phyloP scores from a whole-genome alignment of 371 early-diverging fungal genomes.

The Mortierella sp. region DNA sequence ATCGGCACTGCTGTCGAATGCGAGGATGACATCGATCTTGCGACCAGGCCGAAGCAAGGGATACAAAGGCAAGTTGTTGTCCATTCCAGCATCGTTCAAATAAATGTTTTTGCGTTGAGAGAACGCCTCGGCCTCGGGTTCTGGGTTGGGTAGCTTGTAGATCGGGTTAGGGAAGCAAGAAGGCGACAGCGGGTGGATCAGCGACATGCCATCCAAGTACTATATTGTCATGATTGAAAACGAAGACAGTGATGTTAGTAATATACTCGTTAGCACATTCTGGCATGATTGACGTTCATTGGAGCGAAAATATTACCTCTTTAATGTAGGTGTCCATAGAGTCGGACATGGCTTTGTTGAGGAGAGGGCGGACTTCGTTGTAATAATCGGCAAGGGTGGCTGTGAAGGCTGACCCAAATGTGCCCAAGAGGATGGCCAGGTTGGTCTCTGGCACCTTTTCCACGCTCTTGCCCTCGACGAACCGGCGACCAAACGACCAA shows the following conservation, averaged over 20 bases:
- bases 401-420: conserved; percentile 78
- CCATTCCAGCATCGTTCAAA: conserved; percentile 82
- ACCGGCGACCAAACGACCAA: conserved; percentile 82
- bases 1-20: conserved; percentile 75
- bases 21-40: conserved; percentile 76
- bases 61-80: conserved; percentile 84
- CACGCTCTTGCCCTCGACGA: conserved; percentile 69
- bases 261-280: neutral
- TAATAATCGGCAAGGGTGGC: conserved; percentile 76
- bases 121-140: conserved; percentile 34
- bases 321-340: conserved; percentile 48
- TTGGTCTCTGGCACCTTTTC: conserved; percentile 73
- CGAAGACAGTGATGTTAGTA: neutral
- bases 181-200: conserved; percentile 68
- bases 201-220: conserved; percentile 62
- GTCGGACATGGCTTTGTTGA: conserved; percentile 45
- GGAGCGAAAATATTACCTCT: conserved; percentile 13
- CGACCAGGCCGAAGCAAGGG: conserved; percentile 76
- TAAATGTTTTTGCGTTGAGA: conserved; percentile 60
- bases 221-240: conserved; percentile 10
- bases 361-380: conserved; percentile 66
- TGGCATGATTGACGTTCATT: neutral
- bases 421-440: conserved; percentile 73
- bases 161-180: conserved; percentile 71
- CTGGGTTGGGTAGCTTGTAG: conserved; percentile 59